These are phyloP conservation scores for Candida insectalens DNA, from an alignment of 805 yeast genomes.

Conservation along the genomic window DNA sequence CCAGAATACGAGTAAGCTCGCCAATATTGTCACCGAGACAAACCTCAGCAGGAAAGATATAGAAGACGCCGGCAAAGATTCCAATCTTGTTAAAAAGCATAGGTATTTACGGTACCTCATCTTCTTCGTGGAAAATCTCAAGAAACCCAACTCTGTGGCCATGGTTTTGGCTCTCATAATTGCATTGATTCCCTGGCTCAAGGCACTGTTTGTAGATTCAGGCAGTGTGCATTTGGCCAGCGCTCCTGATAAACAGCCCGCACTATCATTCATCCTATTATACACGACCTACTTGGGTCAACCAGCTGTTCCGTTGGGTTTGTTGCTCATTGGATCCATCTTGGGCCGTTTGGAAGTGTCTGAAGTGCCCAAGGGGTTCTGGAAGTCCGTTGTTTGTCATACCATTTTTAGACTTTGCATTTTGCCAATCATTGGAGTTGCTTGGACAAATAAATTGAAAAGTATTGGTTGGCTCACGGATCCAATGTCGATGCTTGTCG, in stretches of 20 bases:
- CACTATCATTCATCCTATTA: constrained; percentile 44
- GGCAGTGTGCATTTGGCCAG: constrained; percentile 20
- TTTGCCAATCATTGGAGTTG: constrained; percentile 45
- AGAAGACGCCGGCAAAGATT: constrained; percentile 13
- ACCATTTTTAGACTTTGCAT: constrained; percentile 32
- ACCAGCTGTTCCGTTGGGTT: constrained; percentile 49
- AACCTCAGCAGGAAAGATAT: constrained; percentile 18
- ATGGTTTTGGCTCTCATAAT: constrained; percentile 34
- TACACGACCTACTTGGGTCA: constrained; percentile 37
- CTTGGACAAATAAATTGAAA: constrained; percentile 34
- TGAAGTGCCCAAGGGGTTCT: constrained; percentile 40
- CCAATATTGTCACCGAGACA: constrained; percentile 24
- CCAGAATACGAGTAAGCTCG: constrained; percentile 16
- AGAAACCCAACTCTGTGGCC: constrained; percentile 39
- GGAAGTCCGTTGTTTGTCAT: constrained; percentile 42
- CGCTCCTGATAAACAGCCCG: constrained; percentile 43
- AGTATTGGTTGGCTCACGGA: constrained; percentile 40
- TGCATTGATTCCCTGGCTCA: constrained; percentile 47
- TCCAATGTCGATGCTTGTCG: constrained; percentile 31
- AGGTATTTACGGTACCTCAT: constrained; percentile 15
- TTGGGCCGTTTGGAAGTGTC: constrained; percentile 39
- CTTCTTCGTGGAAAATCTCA: constrained; percentile 30
- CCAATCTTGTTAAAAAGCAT: constrained; percentile 18
- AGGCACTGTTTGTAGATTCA: constrained; percentile 32
- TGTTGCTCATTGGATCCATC: constrained; percentile 43